Conservation (phyloP, 495 filamentous ascomycete genomes). For the Xylaria sp. region DNA sequence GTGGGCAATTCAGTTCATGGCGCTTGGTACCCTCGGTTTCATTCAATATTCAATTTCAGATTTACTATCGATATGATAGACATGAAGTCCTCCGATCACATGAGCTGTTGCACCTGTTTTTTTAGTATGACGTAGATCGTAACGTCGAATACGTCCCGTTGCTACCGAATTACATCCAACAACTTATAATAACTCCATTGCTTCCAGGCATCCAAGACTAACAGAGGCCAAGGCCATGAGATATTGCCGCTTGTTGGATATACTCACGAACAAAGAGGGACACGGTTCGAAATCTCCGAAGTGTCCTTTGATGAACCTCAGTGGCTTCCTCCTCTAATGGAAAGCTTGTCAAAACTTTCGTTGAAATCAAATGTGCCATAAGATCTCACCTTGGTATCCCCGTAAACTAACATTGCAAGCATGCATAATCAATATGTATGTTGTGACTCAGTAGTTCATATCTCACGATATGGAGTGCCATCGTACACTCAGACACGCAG, state of each 20-base stretch:
- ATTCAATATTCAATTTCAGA: not conserved
- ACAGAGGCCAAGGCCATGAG: not conserved
- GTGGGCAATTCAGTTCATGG: not conserved
- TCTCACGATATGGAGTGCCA: not conserved
- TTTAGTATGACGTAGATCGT: not conserved
- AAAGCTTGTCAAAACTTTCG: not conserved
- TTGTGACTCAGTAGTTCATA: not conserved
- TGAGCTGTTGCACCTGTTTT: not conserved
- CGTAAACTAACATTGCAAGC: not conserved
- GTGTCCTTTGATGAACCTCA: not conserved
- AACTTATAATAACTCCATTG: not conserved
- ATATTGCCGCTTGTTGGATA: not conserved
- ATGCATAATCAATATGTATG: not conserved
- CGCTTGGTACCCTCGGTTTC: not conserved
- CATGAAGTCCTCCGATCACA: not conserved
- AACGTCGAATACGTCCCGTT: not conserved
- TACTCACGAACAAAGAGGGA: not conserved
- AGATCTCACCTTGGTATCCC: not conserved
- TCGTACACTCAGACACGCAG: not conserved
- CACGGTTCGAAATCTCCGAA: not conserved
- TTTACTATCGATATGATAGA: not conserved
- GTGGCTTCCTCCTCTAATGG: not conserved
- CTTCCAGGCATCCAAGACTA: not conserved
- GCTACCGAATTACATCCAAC: not conserved
- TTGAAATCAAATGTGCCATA: not conserved